phyloP scores from a whole-genome alignment of 169 alveolate species.

The Besnoitia besnoiti region DNA sequence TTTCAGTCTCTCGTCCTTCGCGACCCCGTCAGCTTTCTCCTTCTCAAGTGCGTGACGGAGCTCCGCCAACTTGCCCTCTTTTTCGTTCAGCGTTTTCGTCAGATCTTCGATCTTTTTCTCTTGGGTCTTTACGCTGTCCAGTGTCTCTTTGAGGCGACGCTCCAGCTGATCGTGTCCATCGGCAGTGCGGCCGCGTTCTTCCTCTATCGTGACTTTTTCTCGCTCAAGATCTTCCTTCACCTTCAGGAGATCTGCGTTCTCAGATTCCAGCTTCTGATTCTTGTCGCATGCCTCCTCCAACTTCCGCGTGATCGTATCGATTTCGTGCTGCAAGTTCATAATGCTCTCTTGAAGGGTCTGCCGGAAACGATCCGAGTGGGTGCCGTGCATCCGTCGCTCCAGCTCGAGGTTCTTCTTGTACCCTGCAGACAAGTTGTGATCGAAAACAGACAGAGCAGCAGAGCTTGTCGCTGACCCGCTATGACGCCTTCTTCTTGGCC shows the following conservation, averaged over 20 bases:
- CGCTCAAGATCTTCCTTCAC: background rate
- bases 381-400: background rate
- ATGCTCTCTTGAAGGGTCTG: background rate
- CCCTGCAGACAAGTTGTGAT: background rate
- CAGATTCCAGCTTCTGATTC: background rate
- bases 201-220: background rate
- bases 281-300: background rate
- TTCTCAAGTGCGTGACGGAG: background rate
- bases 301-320: background rate
- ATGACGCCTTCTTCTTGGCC: too few relatives aligned
- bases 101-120: background rate
- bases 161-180: background rate
- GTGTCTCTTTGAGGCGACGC: background rate
- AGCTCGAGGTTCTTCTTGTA: background rate
- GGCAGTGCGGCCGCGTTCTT: background rate
- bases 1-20: background rate
- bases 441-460: too few relatives aligned
- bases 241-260: background rate
- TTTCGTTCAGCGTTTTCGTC: background rate
- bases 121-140: background rate
- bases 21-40: background rate
- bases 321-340: background rate
- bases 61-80: background rate
- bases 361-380: conserved; percentile 18
- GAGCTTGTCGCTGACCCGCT: too few relatives aligned